Base-by-base conservation (phyloP, 495 filamentous ascomycete genomes). In the Lepraria neglecta region DNA sequence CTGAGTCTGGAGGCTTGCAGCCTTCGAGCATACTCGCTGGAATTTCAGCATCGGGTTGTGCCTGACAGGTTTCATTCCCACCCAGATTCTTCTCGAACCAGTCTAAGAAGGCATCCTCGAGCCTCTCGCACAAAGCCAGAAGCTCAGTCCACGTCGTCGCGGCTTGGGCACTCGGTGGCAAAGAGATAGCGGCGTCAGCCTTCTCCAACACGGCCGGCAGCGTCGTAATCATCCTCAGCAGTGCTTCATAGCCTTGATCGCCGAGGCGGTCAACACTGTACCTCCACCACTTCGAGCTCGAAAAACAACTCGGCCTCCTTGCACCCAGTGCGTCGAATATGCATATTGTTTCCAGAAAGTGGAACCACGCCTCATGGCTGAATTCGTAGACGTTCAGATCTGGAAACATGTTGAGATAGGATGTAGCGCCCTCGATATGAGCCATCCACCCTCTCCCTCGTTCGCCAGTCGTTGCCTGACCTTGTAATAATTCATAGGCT, bases 141-240 rank as follows among this genome's bases (percentile, higher is more conserved):
- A 42, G 24, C 10, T 19, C 31, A 3, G 33, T 56, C 53, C 33
- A 42, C 14, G 10, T 17, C 15, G n/a, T 38, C n/a, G 21, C 53
- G 15, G 30, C 53, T 19, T 42, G 24, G 14, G 17, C 33, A 27
- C 19, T 15, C 31, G 33, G 33, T 6, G 1, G 12, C 30, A 27
- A 35, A 19, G 21, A 15, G 6, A 19, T n/a, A 6, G 31, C 33
- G 4, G 5, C 7, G 12, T 56, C 53, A n/a, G 21, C n/a, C 14
- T 56, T 19, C 53, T 56, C 53, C n/a, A 56, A 28, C 21, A 56
- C 53, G 15, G 24, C 33, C 53, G 33, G 53, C 33, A 56, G 14
- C 0, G 31, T 21, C 21, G 53, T 40, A 0, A 21, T 38, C 53
- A 40, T 56, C 53, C 53, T 42, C 31, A 56, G 33, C 21, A 40